Conservation (phyloP, 2,329 filamentous ascomycete genomes). For the Trichoderma hamatum region DNA sequence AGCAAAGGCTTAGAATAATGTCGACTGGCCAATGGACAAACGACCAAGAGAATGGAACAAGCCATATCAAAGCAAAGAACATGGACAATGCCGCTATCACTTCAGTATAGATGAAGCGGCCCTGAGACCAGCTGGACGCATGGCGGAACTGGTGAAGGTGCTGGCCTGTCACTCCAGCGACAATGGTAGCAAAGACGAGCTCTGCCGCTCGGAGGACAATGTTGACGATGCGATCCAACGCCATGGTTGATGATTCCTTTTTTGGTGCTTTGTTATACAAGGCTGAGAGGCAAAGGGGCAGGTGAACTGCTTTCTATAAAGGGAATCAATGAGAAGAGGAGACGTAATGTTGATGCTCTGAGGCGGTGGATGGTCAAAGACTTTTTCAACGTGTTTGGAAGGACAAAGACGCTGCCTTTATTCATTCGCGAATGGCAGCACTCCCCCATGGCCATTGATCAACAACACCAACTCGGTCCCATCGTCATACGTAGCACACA, state of each 20-base stretch:
- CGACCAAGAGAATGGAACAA: conserved; percentile 68
- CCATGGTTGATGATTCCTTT: conserved; percentile 36
- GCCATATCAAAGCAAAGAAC: conserved; percentile 69
- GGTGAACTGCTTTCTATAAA: background rate
- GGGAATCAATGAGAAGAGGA: background rate
- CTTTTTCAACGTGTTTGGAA: background rate
- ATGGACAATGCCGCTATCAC: conserved; percentile 71
- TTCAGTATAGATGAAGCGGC: conserved; percentile 74
- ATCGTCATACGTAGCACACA: conserved; percentile 25
- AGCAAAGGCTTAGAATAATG: conserved; percentile 67
- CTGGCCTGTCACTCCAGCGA: conserved; percentile 69
- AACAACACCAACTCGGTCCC: conserved; percentile 17
- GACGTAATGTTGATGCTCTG: background rate
- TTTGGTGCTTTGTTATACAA: background rate
- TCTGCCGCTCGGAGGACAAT: conserved; percentile 49
- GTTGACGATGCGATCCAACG: conserved; percentile 46
- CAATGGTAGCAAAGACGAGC: conserved; percentile 71
- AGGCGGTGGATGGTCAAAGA: background rate
- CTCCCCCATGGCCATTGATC: conserved; percentile 5
- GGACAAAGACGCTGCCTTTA: conserved; percentile 25
- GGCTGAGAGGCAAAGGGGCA: background rate
- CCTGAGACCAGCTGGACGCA: conserved; percentile 55
- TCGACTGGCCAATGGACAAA: conserved; percentile 75
- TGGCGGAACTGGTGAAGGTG: conserved; percentile 59
- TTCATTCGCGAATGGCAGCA: conserved; percentile 10